Conservation (phyloP, 345 rosid species). For the Eucalyptus erythrocorys region DNA sequence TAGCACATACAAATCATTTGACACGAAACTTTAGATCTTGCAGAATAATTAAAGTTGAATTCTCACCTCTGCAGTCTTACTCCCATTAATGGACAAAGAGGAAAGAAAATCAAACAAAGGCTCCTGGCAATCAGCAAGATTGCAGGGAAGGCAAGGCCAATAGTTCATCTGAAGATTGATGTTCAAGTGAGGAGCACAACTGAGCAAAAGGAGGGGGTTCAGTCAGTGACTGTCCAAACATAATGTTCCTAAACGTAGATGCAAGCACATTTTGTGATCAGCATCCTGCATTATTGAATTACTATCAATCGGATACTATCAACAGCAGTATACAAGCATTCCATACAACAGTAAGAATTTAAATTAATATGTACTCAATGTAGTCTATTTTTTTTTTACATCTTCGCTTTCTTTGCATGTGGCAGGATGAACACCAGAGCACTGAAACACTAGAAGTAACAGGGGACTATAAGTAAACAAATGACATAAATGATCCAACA, state of each 20-base stretch:
- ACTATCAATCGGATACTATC: neutral
- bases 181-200: conserved; percentile 88
- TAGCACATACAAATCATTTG: neutral
- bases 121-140: conserved; percentile 78
- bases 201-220: conserved; percentile 11
- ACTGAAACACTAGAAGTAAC: neutral
- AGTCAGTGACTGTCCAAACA: neutral
- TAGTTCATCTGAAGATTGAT: conserved; percentile 97
- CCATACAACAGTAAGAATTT: neutral
- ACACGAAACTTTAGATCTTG: neutral
- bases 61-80: conserved; percentile 79
- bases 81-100: conserved; percentile 61
- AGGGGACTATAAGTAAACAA: neutral
- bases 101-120: conserved; percentile 74
- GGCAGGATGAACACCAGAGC: neutral
- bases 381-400: neutral
- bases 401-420: neutral
- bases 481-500: neutral
- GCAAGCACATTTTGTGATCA: neutral
- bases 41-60: neutral
- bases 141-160: conserved; percentile 89
- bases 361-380: neutral
- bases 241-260: neutral
- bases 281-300: neutral
- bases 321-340: neutral